A percentile compares a stretch with the other conserved stretches of the same genome.
These are phyloP conservation scores for Hsuehochloa calcarea DNA, from an alignment of 176 grass and related monocot species.

Conservation along the genomic window DNA sequence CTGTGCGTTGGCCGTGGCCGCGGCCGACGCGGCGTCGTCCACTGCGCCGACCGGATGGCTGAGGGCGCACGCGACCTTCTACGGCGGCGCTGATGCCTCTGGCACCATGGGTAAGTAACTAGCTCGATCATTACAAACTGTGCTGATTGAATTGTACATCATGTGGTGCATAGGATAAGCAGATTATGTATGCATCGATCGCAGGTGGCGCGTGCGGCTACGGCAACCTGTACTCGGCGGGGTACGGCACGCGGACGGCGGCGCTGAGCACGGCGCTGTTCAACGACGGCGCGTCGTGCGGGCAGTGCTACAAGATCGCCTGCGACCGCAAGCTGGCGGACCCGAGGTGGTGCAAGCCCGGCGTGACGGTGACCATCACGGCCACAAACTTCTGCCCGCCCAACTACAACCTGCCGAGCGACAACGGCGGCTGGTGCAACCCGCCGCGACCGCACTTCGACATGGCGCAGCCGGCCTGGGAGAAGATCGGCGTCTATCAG, in stretches of 20 bases:
- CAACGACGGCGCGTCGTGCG: slow-evolving; percentile 37
- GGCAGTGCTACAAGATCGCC: slow-evolving; percentile 49
- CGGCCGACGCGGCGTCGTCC: not conserved
- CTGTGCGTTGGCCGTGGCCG: not conserved
- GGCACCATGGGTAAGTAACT: slow-evolving; percentile 45
- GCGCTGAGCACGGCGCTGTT: slow-evolving; percentile 84
- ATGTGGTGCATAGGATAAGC: not conserved
- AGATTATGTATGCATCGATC: not conserved
- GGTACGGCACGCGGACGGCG: slow-evolving; percentile 54
- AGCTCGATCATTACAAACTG: not conserved
- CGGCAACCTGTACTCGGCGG: slow-evolving; percentile 54
- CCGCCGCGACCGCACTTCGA: slow-evolving; percentile 44
- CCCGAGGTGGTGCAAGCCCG: slow-evolving; percentile 10
- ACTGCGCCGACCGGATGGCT: not conserved
- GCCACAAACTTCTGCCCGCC: slow-evolving; percentile 52
- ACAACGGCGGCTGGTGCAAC: slow-evolving; percentile 55
- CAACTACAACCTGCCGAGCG: not conserved
- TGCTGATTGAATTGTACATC: not conserved
- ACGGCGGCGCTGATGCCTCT: slow-evolving; percentile 42
- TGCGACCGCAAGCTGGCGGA: slow-evolving; percentile 37
- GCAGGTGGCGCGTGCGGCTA: slow-evolving; percentile 65
- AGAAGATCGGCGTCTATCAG: slow-evolving; percentile 55
- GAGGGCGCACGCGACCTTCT: slow-evolving; percentile 45
- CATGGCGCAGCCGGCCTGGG: slow-evolving; percentile 75
- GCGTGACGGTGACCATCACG: slow-evolving; percentile 29